Base-by-base conservation (phyloP, 331 rosid species). In the Rhamnella rubrinervis region DNA sequence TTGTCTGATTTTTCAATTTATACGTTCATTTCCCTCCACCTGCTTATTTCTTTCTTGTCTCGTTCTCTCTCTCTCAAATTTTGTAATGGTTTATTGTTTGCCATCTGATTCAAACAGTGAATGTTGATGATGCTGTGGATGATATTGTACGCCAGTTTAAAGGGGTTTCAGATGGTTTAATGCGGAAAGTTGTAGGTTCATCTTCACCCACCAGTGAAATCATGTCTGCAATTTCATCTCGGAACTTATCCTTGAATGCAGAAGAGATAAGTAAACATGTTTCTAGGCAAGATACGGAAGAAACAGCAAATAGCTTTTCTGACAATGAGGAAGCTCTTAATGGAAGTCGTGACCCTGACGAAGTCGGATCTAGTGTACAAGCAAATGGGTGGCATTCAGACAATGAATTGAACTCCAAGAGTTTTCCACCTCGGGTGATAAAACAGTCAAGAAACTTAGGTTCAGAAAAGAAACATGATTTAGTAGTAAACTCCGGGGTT, bases 121-220 rank as follows among this genome's bases (percentile, higher is more conserved):
- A 87, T 63, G 96, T 91, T 70, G 99, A 95, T 76, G 97, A 86
- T 78, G 99, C 99, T 38, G 82, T 89, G 86, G 99, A 95, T 78
- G 97, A 91, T 78, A 89, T 91, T 75, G 93, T 91, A 67, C 88
- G 96, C 55, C 99, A 95, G 77, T 91, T 95, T 75, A 89, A 86
- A 84, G 99, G 92, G 52, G 97, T 87, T 82, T 95, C 99, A 63
- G 99, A 82, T 83, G 97, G 97, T 70, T 82, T 91, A 68, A 77
- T 72, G 82, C 85, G 89, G 65, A 86, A 88, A 63, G 96, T 91
- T 72, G 86, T 67, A 65, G 90, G 86, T 72, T 72, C 97, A 47
- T 21, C 85, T 23, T 74, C 83, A 16, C 77, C 84, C 57, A 44
- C 72, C 55, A 38, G 41, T 52, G 96, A 85, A 65, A 78, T 83